Conservation (phyloP, 345 rosid genomes). For the Lepidium didymum region DNA sequence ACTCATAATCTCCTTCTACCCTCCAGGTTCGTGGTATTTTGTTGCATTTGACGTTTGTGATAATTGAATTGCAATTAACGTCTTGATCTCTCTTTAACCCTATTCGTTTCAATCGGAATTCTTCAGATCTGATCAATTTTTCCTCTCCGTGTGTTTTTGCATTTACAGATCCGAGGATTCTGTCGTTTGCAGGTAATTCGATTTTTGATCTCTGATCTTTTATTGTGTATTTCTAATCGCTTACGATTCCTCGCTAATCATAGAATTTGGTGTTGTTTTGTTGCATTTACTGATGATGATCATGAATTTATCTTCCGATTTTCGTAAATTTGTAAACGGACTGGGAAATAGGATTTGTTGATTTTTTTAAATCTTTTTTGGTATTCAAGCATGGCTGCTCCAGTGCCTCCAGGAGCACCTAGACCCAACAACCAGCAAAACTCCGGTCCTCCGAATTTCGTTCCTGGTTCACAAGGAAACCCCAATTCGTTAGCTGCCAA, state of each 20-base stretch:
- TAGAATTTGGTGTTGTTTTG: neutral
- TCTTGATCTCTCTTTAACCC: conserved; percentile 16
- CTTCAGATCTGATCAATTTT: conserved; percentile 14
- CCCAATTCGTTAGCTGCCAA: conserved; percentile 36
- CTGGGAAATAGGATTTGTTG: neutral
- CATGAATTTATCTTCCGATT: neutral
- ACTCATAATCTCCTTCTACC: conserved; percentile 4
- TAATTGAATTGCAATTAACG: neutral
- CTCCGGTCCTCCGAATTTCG: conserved; percentile 42
- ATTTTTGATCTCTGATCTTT: neutral
- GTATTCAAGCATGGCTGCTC: conserved; percentile 54
- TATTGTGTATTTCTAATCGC: neutral
- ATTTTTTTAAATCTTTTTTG: conserved; percentile 2
- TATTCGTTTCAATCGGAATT: neutral
- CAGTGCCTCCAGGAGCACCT: conserved; percentile 86
- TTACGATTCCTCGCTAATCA: neutral
- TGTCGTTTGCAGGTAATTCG: conserved; percentile 3
- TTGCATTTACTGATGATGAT: neutral
- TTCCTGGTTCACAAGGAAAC: conserved; percentile 40
- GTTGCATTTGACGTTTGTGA: neutral
- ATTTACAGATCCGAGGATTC: conserved; percentile 21
- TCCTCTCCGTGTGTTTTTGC: neutral
- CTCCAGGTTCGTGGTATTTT: conserved; percentile 8
- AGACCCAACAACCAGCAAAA: conserved; percentile 40
- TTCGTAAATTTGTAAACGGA: neutral